Evolutionary conservation across 768 basidiomycete species (phyloP).

Genomic region (Favolaschia claudopus): DNA sequence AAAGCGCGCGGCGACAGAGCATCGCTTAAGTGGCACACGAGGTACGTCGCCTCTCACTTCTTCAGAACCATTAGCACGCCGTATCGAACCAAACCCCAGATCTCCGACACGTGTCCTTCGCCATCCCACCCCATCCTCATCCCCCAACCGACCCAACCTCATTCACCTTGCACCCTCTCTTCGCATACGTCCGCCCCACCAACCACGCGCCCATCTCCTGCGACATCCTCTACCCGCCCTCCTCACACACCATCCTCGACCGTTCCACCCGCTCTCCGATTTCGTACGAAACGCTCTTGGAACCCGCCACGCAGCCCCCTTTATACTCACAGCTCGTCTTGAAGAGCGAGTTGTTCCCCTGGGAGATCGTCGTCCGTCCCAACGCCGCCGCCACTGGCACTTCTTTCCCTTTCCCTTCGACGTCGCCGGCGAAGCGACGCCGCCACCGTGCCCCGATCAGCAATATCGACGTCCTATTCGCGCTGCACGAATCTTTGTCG

Average conservation of each 20-base stretch:
- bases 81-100: background rate
- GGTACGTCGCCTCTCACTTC: too few species aligned
- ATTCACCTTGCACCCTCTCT: slow-evolving; percentile 61
- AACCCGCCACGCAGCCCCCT: slow-evolving; percentile 72
- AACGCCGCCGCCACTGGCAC: background rate
- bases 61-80: too few species aligned
- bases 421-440: slow-evolving; percentile 15
- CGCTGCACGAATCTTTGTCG: slow-evolving; percentile 63
- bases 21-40: too few species aligned
- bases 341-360: slow-evolving; percentile 64
- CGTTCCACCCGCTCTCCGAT: slow-evolving; percentile 60
- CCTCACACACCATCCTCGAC: slow-evolving; percentile 64
- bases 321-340: slow-evolving; percentile 58
- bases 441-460: slow-evolving; percentile 56
- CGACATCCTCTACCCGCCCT: slow-evolving; percentile 64
- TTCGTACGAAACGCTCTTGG: slow-evolving; percentile 60
- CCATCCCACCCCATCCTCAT: slow-evolving; percentile 4
- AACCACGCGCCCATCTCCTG: slow-evolving; percentile 70
- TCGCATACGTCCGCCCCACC: slow-evolving; percentile 61
- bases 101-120: slow-evolving; percentile 25
- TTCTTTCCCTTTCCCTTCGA: slow-evolving; percentile 11
- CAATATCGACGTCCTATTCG: slow-evolving; percentile 70
- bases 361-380: slow-evolving; percentile 61
- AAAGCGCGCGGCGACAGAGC: too few species aligned
- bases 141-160: slow-evolving; percentile 10